Evolutionary conservation across 495 filamentous ascomycete species (phyloP).

Genomic region (Aspergillus affinis): DNA sequence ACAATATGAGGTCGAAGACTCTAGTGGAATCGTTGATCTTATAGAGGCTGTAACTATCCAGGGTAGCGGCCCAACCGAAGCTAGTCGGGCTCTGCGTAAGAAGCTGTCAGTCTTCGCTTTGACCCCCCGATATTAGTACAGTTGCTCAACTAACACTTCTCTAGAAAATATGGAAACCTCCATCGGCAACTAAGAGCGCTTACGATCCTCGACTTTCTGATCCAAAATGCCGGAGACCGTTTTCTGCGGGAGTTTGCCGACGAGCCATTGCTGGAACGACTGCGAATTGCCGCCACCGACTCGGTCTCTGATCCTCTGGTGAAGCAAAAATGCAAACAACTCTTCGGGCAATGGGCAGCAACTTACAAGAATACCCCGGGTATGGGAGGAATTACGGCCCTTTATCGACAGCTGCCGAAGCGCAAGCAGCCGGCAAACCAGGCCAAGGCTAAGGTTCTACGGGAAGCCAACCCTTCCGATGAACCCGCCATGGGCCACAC

Average conservation of each 20-base stretch:
- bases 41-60: slow-evolving; percentile 93
- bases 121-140: no score
- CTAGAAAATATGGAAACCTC: slow-evolving; percentile 87
- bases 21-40: slow-evolving; percentile 88
- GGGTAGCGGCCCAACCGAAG: slow-evolving; percentile 82
- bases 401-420: slow-evolving; percentile 79
- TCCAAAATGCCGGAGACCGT: slow-evolving; percentile 87
- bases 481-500: slow-evolving; percentile 56
- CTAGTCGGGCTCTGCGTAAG: slow-evolving; percentile 89
- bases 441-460: slow-evolving; percentile 75
- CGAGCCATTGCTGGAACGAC: slow-evolving; percentile 88
- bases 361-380: slow-evolving; percentile 81
- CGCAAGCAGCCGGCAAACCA: slow-evolving; percentile 64
- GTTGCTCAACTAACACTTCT: slow-evolving; percentile 10
- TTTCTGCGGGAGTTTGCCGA: slow-evolving; percentile 88
- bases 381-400: slow-evolving; percentile 70
- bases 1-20: slow-evolving; percentile 84
- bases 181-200: slow-evolving; percentile 90
- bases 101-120: slow-evolving; percentile 66
- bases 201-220: slow-evolving; percentile 86
- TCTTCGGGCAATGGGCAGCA: slow-evolving; percentile 86
- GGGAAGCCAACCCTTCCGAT: slow-evolving; percentile 66
- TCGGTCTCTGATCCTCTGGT: slow-evolving; percentile 82
- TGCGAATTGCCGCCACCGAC: slow-evolving; percentile 84
- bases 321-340: slow-evolving; percentile 75